Evolutionary conservation across 108 stramenopile genomes (phyloP).

Genomic region (Cyclotella sp.): DNA sequence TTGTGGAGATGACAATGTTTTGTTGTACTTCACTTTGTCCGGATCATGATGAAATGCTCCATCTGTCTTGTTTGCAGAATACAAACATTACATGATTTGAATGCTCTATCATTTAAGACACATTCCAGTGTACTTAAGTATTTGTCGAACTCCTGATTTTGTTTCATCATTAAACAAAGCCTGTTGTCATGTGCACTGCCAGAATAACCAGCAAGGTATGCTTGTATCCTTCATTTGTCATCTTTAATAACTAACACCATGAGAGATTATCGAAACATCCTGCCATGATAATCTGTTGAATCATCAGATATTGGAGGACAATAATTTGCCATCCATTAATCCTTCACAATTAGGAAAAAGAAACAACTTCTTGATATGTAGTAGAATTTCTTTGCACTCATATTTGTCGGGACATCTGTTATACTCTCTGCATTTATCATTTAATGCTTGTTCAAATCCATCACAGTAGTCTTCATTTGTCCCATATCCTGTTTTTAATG

Average conservation of each 20-base stretch:
- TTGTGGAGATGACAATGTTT: too few species aligned
- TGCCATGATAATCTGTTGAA: slow-evolving; percentile 26
- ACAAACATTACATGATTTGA: not conserved
- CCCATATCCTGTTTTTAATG: not conserved
- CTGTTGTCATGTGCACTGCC: slow-evolving; percentile 12
- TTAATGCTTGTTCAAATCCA: slow-evolving; percentile 13
- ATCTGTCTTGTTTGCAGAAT: not conserved
- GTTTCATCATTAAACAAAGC: not conserved
- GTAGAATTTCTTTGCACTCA: slow-evolving; percentile 30
- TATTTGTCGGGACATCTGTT: slow-evolving; percentile 34
- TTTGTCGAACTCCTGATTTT: not conserved
- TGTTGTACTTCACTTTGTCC: not conserved
- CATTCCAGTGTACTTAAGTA: not conserved
- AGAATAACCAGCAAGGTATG: slow-evolving; percentile 8
- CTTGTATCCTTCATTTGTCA: slow-evolving; percentile 20
- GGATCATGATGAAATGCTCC: not conserved
- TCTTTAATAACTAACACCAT: slow-evolving; percentile 35
- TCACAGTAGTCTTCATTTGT: not conserved
- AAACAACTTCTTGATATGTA: slow-evolving; percentile 7
- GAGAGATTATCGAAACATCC: slow-evolving; percentile 35
- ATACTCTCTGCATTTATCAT: not conserved
- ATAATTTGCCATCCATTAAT: slow-evolving; percentile 42
- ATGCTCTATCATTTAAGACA: slow-evolving; percentile 4
- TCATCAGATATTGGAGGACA: slow-evolving; percentile 27
- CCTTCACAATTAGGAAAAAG: slow-evolving; percentile 37